phyloP scores from a whole-genome alignment of 148 eudicot genomes.

The Diospyros kaki region DNA sequence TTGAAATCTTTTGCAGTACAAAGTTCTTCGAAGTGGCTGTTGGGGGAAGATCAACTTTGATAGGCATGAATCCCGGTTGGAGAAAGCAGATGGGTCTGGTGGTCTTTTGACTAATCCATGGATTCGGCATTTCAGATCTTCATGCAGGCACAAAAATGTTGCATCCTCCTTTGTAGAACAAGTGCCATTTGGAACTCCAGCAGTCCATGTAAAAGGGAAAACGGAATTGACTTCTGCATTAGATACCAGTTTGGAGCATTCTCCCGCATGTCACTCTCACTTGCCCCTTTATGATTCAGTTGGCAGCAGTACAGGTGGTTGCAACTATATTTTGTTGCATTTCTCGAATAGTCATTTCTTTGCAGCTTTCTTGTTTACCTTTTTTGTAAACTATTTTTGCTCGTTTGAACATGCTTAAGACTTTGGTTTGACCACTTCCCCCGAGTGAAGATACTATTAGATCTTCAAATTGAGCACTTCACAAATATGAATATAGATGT shows the following conservation, averaged over 20 bases:
- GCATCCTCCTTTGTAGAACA: slow-evolving; percentile 20
- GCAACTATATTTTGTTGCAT: neutral
- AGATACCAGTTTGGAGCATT: slow-evolving; percentile 15
- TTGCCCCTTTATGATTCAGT: slow-evolving; percentile 24
- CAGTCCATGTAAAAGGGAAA: slow-evolving; percentile 13
- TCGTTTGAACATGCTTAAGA: neutral
- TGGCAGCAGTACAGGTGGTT: slow-evolving; percentile 47
- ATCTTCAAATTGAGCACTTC: neutral
- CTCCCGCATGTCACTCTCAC: slow-evolving; percentile 24
- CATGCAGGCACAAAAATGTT: slow-evolving; percentile 19
- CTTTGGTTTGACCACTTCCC: neutral
- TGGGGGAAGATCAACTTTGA: slow-evolving; percentile 43
- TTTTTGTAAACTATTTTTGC: neutral
- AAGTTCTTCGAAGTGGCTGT: slow-evolving; percentile 53
- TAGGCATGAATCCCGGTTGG: slow-evolving; percentile 32
- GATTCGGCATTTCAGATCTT: slow-evolving; percentile 51
- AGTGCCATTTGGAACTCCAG: slow-evolving; percentile 20
- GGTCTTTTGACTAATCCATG: slow-evolving; percentile 44
- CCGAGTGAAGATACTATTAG: neutral
- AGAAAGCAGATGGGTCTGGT: slow-evolving; percentile 23
- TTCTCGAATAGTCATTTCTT: neutral
- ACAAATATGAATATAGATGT: neutral
- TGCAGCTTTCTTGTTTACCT: neutral
- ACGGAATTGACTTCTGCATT: slow-evolving; percentile 22
- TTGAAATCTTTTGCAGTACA: slow-evolving; percentile 33